These are phyloP conservation scores for Capsella rubella DNA, from an alignment of 441 rosid genomes.

Conservation along the genomic window DNA sequence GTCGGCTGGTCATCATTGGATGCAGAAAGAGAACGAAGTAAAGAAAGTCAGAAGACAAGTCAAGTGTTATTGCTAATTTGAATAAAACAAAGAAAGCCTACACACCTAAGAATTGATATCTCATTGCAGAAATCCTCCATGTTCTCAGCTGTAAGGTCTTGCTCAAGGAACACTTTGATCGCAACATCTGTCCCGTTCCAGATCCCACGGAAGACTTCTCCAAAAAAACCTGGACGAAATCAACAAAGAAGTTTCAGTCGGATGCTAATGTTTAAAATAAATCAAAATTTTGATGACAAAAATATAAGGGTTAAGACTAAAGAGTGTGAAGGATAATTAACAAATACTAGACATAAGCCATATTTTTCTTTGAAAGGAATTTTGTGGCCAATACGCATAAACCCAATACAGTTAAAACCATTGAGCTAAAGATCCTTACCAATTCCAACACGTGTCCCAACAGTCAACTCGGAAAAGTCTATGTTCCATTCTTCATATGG, in stretches of 20 bases:
- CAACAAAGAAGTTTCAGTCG: slow-evolving; percentile 11
- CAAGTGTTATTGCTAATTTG: slow-evolving; percentile 33
- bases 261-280: slow-evolving; percentile 4
- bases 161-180: slow-evolving; percentile 96
- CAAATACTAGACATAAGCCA: slow-evolving; percentile 16
- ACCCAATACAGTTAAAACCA: slow-evolving; percentile 3
- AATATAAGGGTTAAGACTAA: background rate
- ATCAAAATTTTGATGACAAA: slow-evolving; percentile 3
- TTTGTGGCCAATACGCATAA: background rate
- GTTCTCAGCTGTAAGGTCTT: slow-evolving; percentile 95
- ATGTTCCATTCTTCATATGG: slow-evolving; percentile 96
- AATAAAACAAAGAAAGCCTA: slow-evolving; percentile 22
- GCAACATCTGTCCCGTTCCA: slow-evolving; percentile 99
- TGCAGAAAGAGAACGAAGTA: slow-evolving; percentile 39
- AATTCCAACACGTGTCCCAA: slow-evolving; percentile 98
- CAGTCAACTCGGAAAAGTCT: slow-evolving; percentile 89
- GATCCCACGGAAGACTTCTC: slow-evolving; percentile 95
- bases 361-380: background rate
- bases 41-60: slow-evolving; percentile 51
- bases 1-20: slow-evolving; percentile 69
- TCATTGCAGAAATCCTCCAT: slow-evolving; percentile 99
- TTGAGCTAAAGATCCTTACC: slow-evolving; percentile 57
- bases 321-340: slow-evolving; percentile 12
- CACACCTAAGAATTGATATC: slow-evolving; percentile 55
- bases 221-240: slow-evolving; percentile 75